A percentile compares a stretch with the other conserved stretches of the same genome.
phyloP scores from a whole-genome alignment of 768 basidiomycete species.

The Xanthoconium purpureum region DNA sequence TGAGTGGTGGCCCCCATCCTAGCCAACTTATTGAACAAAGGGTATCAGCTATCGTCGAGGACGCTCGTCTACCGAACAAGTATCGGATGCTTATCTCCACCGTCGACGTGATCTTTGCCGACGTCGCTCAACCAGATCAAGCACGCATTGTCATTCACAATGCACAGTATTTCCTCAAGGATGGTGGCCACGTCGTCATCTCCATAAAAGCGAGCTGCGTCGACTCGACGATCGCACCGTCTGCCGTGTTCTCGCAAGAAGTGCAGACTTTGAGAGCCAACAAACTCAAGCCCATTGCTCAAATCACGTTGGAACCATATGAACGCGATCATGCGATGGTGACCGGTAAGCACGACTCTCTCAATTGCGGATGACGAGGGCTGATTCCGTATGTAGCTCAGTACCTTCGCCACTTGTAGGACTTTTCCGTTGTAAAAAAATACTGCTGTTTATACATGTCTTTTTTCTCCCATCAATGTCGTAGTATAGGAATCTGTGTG shows the following conservation, averaged over 20 bases:
- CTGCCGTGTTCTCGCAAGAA: constrained; percentile 85
- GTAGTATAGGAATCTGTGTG: not conserved
- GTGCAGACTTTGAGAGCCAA: constrained; percentile 73
- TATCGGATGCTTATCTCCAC: constrained; percentile 96
- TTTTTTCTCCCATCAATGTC: no score
- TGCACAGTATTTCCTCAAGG: constrained; percentile 93
- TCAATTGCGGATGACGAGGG: not conserved
- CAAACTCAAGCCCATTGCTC: constrained; percentile 91
- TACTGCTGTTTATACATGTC: constrained; percentile 17
- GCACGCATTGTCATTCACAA: constrained; percentile 94
- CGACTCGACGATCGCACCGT: constrained; percentile 91
- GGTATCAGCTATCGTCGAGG: constrained; percentile 84
- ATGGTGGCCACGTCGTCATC: constrained; percentile 87
- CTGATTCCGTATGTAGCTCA: constrained; percentile 32
- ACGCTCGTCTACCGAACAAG: constrained; percentile 93
- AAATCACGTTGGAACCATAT: constrained; percentile 92
- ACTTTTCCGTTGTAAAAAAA: constrained; percentile 8
- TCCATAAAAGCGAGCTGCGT: constrained; percentile 99
- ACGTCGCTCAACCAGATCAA: constrained; percentile 98
- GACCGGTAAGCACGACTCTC: constrained; percentile 49
- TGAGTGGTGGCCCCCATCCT: constrained; percentile 39
- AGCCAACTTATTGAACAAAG: constrained; percentile 1
- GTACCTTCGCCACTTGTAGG: constrained; percentile 45
- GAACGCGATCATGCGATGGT: constrained; percentile 92
- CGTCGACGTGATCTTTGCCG: constrained; percentile 97